A percentile compares a stretch with the other conserved stretches of the same genome.
phyloP scores from a whole-genome alignment of 352 stramenopile genomes.

The Elongisporangium undulatum region DNA sequence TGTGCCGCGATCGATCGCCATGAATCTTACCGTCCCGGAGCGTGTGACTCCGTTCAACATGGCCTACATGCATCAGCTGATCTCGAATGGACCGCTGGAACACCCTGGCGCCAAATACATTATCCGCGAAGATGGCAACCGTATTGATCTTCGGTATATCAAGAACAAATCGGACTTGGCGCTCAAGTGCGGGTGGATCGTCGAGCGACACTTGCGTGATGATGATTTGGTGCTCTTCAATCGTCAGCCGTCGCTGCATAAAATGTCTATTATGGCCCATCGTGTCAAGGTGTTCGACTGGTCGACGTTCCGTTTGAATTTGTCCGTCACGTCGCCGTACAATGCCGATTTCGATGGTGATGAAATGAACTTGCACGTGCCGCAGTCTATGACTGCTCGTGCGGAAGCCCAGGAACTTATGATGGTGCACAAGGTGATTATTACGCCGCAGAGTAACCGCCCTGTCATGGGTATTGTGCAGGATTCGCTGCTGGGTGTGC shows the following conservation, averaged over 20 bases:
- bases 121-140: slow-evolving; percentile 95
- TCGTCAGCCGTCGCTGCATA: slow-evolving; percentile 98
- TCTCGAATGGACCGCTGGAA: slow-evolving; percentile 94
- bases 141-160: slow-evolving; percentile 98
- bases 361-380: slow-evolving; percentile 99
- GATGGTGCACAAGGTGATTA: slow-evolving; percentile 98
- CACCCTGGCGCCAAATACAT: slow-evolving; percentile 99
- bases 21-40: slow-evolving; percentile 98
- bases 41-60: slow-evolving; percentile 99
- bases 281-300: slow-evolving; percentile 99
- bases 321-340: slow-evolving; percentile 98
- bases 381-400: slow-evolving; percentile 96
- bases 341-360: slow-evolving; percentile 99
- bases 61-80: slow-evolving; percentile 92
- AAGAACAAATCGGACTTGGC: slow-evolving; percentile 96
- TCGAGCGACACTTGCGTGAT: slow-evolving; percentile 97
- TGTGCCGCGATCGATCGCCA: slow-evolving; percentile 97
- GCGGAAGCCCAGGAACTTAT: slow-evolving; percentile 98
- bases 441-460: slow-evolving; percentile 97
- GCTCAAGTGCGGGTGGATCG: slow-evolving; percentile 97
- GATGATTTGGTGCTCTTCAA: slow-evolving; percentile 99
- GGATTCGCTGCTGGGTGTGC: slow-evolving; percentile 95
- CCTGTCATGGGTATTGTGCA: slow-evolving; percentile 99
- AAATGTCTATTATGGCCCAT: slow-evolving; percentile 99
- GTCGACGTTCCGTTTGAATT: slow-evolving; percentile 99